Evolutionary conservation across 2,329 filamentous ascomycete genomes (phyloP).

Genomic region (Helminthosporium solani): DNA sequence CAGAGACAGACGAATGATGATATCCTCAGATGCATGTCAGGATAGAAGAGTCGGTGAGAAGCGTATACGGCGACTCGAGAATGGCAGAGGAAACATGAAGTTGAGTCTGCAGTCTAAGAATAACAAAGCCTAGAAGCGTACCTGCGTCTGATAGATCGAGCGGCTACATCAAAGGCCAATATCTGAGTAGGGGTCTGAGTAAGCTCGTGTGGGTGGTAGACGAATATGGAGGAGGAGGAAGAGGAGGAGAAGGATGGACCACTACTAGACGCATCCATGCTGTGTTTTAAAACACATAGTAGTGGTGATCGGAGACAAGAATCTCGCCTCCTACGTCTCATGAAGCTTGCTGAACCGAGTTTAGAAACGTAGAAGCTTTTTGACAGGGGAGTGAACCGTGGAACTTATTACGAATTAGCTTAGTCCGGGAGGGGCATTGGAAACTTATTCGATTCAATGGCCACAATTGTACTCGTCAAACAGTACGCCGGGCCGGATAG

Average conservation of each 20-base stretch:
- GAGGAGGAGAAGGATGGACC: no score
- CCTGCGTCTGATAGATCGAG: constrained; percentile 21
- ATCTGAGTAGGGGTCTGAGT: not conserved
- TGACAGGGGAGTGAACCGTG: constrained; percentile 11
- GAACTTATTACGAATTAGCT: constrained; percentile 1
- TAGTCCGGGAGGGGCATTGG: constrained; percentile 8
- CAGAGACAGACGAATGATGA: not conserved
- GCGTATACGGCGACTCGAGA: constrained; percentile 5
- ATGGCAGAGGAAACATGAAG: constrained; percentile 1
- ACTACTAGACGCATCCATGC: no score
- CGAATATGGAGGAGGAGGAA: no score
- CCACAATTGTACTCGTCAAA: not conserved
- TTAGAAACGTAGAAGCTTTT: constrained; percentile 26
- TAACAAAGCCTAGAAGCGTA: constrained; percentile 13
- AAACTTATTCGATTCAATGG: constrained; percentile 3
- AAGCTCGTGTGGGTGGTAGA: not conserved
- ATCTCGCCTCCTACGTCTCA: not conserved
- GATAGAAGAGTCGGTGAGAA: not conserved
- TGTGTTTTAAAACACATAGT: no score
- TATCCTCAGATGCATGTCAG: not conserved
- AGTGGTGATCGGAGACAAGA: not conserved
- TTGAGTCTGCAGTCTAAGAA: constrained; percentile 16
- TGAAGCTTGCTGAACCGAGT: constrained; percentile 7
- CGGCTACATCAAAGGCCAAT: constrained; percentile 6
- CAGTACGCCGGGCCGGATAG: no score